Percentiles rank a stretch among this genome's conserved stretches.
Conservation (phyloP, 768 basidiomycete genomes). For the Infundibulicybe gibba region DNA sequence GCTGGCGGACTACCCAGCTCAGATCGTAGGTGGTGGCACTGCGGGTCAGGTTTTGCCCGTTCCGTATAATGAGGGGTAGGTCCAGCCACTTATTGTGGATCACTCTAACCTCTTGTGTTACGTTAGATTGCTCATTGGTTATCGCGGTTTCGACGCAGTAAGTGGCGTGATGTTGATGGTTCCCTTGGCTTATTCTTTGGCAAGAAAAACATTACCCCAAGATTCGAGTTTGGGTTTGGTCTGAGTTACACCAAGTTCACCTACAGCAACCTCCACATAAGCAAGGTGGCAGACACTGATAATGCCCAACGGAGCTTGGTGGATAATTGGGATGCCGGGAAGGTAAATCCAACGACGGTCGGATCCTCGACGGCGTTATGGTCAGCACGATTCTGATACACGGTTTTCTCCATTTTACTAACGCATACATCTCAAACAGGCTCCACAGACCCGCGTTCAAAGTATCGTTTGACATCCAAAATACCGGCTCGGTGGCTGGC, state of each 20-base stretch:
- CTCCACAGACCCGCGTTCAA: constrained; percentile 48
- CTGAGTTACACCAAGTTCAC: constrained; percentile 66
- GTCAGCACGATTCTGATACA: constrained; percentile 13
- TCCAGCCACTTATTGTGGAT: not conserved
- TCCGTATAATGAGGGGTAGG: constrained; percentile 39
- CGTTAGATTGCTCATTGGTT: constrained; percentile 27
- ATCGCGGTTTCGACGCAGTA: constrained; percentile 48
- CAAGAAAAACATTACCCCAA: constrained; percentile 53
- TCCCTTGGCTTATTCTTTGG: constrained; percentile 8
- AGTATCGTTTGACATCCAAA: constrained; percentile 52
- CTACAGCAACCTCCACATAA: constrained; percentile 46
- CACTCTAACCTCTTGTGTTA: not conserved
- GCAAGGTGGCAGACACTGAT: constrained; percentile 22
- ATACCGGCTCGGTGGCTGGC: constrained; percentile 52
- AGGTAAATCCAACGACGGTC: constrained; percentile 34
- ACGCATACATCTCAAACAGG: constrained; percentile 18
- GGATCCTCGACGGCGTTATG: constrained; percentile 52
- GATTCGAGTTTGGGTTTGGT: constrained; percentile 73
- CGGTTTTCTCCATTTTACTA: not conserved
- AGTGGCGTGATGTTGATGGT: constrained; percentile 15
- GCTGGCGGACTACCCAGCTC: constrained; percentile 39
- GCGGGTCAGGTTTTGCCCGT: constrained; percentile 28
- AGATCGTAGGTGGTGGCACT: constrained; percentile 22
- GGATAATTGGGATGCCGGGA: constrained; percentile 40
- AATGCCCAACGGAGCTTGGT: constrained; percentile 28